A percentile compares a stretch with the other conserved stretches of the same genome.
phyloP scores from a whole-genome alignment of 2,329 filamentous ascomycete species.

The Talaromyces verruculosus region DNA sequence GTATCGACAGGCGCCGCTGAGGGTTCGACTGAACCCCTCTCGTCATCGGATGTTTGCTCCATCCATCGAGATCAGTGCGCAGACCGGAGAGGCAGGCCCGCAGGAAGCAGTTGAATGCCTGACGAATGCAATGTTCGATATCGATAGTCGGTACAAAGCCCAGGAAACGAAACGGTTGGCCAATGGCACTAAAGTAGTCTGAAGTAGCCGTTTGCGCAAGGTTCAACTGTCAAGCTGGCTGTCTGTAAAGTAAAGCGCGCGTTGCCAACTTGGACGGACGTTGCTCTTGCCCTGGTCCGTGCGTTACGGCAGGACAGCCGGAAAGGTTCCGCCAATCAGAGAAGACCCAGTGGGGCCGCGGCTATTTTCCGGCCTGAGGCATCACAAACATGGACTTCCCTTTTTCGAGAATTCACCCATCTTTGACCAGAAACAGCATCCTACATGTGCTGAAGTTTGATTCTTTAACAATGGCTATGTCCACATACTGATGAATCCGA shows the following conservation, averaged over 20 bases:
- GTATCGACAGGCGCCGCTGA: constrained; percentile 7
- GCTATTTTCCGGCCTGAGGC: not conserved
- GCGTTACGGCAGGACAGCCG: not conserved
- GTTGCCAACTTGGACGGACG: constrained; percentile 1
- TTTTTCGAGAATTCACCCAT: not conserved
- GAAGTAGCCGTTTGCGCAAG: not conserved
- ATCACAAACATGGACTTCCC: not conserved
- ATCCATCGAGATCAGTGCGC: constrained; percentile 18
- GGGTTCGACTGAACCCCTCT: constrained; percentile 16
- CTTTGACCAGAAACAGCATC: not conserved
- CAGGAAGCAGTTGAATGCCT: not conserved
- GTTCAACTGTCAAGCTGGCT: not conserved
- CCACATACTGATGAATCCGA: not conserved
- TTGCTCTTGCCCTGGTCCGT: not conserved
- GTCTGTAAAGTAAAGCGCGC: not conserved
- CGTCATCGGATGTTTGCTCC: constrained; percentile 22
- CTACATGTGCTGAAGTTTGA: not conserved
- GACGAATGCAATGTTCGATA: not conserved
- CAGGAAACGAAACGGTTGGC: not conserved
- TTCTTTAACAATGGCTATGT: not conserved
- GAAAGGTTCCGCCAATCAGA: not conserved
- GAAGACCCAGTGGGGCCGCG: not conserved
- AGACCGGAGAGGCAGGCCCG: not conserved
- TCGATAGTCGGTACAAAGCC: not conserved
- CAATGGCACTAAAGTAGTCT: not conserved